These are phyloP conservation scores for Eucalyptus erythrocorys DNA, from an alignment of 345 rosid species.

Conservation along the genomic window DNA sequence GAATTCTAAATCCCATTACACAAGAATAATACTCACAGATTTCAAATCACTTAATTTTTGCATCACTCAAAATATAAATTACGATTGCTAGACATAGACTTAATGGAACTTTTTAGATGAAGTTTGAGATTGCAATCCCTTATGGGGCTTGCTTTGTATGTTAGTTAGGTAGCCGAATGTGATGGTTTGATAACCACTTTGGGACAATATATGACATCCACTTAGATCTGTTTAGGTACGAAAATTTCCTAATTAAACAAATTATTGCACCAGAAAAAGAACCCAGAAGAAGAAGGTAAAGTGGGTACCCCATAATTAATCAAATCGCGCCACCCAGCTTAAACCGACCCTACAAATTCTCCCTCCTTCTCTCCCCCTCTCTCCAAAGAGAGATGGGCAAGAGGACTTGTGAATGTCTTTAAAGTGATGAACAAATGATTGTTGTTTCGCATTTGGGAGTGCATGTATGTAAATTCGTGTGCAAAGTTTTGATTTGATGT, in stretches of 20 bases:
- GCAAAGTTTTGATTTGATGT: background rate
- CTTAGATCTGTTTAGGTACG: background rate
- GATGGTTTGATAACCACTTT: background rate
- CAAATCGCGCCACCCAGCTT: background rate
- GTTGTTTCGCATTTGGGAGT: background rate
- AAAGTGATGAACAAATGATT: background rate
- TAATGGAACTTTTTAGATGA: background rate
- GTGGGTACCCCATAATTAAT: background rate
- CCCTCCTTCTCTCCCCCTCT: background rate
- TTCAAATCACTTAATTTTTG: background rate
- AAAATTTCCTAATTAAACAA: background rate
- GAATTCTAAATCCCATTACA: background rate
- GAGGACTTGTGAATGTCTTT: background rate
- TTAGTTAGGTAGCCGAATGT: background rate
- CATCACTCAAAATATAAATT: background rate
- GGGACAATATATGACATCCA: background rate
- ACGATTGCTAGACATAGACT: background rate
- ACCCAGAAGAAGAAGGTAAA: background rate
- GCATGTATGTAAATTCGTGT: background rate
- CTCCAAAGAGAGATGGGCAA: background rate
- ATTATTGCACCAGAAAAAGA: background rate
- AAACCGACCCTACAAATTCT: background rate
- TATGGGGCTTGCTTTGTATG: background rate
- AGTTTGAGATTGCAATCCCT: background rate
- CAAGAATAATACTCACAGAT: background rate